phyloP scores from a whole-genome alignment of 2,329 filamentous ascomycete species.

The Calonectria hongkongensis region DNA sequence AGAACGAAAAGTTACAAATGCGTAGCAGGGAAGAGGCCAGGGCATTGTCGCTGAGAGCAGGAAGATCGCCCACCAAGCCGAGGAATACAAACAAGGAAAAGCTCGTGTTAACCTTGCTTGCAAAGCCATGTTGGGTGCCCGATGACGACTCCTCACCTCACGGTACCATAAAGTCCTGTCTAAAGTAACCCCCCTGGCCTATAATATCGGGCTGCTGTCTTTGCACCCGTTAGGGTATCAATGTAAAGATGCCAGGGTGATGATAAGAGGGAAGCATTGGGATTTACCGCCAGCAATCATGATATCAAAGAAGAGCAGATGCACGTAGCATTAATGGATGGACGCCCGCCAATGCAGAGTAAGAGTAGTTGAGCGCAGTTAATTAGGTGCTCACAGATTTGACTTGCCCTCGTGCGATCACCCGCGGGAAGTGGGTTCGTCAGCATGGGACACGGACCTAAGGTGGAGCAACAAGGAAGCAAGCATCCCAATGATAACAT shows the following conservation, averaged over 20 bases:
- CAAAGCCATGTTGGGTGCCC: slow-evolving; percentile 20
- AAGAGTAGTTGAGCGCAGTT: neutral
- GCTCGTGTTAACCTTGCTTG: slow-evolving; percentile 35
- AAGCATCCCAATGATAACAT: slow-evolving; percentile 33
- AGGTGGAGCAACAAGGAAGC: slow-evolving; percentile 12
- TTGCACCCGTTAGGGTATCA: slow-evolving; percentile 1
- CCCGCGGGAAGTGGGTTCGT: slow-evolving; percentile 32
- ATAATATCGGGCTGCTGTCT: neutral
- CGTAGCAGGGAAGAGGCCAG: slow-evolving; percentile 1
- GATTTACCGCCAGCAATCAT: neutral
- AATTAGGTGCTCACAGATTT: slow-evolving; percentile 26
- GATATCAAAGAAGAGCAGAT: slow-evolving; percentile 8
- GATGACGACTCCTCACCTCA: slow-evolving; percentile 34
- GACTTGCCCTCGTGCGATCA: slow-evolving; percentile 29
- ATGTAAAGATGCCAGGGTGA: neutral
- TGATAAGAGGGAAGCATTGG: slow-evolving; percentile 9
- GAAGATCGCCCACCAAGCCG: slow-evolving; percentile 12
- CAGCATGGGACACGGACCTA: slow-evolving; percentile 10
- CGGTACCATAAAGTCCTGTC: neutral
- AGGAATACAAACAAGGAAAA: slow-evolving; percentile 23
- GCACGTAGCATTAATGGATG: neutral
- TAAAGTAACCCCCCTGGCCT: slow-evolving; percentile 19
- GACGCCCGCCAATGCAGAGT: slow-evolving; percentile 8
- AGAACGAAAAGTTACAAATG: neutral
- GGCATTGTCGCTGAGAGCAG: neutral